These are phyloP conservation scores for Helicostylum pulchrum DNA, from an alignment of 192 early-diverging fungal species.

Conservation along the genomic window DNA sequence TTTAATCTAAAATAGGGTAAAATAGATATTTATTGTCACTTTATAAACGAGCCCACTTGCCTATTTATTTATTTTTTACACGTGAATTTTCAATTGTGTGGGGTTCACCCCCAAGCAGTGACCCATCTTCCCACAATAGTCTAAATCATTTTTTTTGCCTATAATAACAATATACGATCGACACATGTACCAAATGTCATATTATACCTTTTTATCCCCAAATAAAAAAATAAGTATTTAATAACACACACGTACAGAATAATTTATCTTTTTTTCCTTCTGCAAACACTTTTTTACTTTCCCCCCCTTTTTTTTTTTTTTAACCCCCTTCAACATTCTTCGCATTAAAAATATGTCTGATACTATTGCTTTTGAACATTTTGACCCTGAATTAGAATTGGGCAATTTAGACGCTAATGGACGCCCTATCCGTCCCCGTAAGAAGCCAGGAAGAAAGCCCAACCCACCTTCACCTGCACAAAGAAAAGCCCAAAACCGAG, in stretches of 20 bases:
- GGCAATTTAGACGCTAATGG: slow-evolving; percentile 23
- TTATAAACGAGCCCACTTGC: no score
- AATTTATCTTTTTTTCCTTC: neutral
- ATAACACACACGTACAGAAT: slow-evolving; percentile 3
- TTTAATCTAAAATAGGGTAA: neutral
- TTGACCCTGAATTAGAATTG: slow-evolving; percentile 19
- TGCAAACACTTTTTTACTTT: neutral
- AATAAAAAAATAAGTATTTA: no score
- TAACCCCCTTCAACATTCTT: neutral
- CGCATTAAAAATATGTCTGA: no score
- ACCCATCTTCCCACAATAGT: no score
- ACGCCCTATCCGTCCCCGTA: slow-evolving; percentile 40
- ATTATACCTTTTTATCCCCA: no score
- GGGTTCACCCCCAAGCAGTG: no score
- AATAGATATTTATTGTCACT: neutral
- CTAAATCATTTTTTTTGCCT: no score
- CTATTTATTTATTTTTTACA: no score
- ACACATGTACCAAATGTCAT: no score
- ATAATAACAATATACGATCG: no score
- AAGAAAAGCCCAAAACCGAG: slow-evolving; percentile 78
- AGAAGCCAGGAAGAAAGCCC: slow-evolving; percentile 58
- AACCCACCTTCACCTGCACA: slow-evolving; percentile 57
- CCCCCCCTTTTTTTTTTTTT: neutral
- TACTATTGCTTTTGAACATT: slow-evolving; percentile 33
- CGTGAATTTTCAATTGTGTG: no score